Evolutionary conservation across 2,329 filamentous ascomycete species (phyloP), one percentile per base, ranked within the genome.

Genomic region (Coniochaeta sp.): DNA sequence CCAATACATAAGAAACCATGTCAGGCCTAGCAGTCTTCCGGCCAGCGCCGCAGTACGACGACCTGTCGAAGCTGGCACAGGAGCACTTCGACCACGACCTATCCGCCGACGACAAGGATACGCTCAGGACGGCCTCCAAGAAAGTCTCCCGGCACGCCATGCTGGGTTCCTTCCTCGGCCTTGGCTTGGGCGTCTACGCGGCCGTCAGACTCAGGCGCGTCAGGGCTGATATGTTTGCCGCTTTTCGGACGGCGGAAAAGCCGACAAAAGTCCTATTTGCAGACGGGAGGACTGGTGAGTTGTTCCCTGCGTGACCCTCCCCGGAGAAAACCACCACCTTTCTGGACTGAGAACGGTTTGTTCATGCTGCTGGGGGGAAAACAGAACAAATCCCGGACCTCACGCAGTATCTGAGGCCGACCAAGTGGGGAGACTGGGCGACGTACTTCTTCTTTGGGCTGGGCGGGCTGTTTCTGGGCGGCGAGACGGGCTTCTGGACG

Each of bases 381-480:
- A 16, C 40, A 85, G 85, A 88, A 67, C 67, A 79, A 0, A 73
- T 89, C 1, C 87, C 87, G 0, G 85, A 89, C 65, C 72, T 89
- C 38, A 83, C 82, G 0, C 77, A 78, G 0, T 67, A 84, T 40
- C 64, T 89, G 44, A 14, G 80, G 52, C 87, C 86, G 0, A 83
- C 81, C 1, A 75, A 75, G 0, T 67, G 82, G 57, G 85, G 85
- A 16, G 87, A 89, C 63, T 68, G 85, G 31, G 81, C 83, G 3
- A 83, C 87, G 0, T 88, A 86, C 67, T 80, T 82, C 62, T 81
- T 89, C 67, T 85, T 88, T 55, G 80, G 81, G 0, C 68, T 81
- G 0, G 86, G 84, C 16, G 86, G 86, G 0, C 68, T 88, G 6
- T 85, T 89, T 62, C 64, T 89, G 6, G 86, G 86, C 8, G 86